A percentile compares a stretch with the other conserved stretches of the same genome.
These are phyloP conservation scores for Schoenoplectus triqueter DNA, from an alignment of 202 grass and related monocot species.

Conservation along the genomic window DNA sequence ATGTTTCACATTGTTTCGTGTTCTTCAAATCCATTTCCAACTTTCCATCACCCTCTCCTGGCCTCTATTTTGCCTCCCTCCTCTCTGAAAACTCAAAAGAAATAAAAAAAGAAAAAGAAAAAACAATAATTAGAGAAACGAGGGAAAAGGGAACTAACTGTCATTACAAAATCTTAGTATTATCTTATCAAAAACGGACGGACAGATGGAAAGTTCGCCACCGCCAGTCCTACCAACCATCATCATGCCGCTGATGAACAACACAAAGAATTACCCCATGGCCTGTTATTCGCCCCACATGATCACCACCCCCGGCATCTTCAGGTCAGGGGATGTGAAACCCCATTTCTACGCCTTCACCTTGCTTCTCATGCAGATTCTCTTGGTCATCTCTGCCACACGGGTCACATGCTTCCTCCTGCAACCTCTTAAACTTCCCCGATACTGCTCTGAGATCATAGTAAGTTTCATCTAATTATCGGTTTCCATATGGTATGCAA, in stretches of 20 bases:
- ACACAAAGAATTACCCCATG: conserved; percentile 17
- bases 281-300: conserved; percentile 57
- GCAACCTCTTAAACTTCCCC: conserved; percentile 52
- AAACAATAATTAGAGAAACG: conserved; percentile 12
- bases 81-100: background rate
- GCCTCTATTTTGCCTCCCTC: conserved; percentile 10
- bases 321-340: conserved; percentile 37
- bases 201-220: background rate
- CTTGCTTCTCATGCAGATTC: conserved; percentile 62
- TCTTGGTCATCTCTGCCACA: conserved; percentile 54
- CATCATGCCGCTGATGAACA: background rate
- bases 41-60: background rate
- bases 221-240: background rate
- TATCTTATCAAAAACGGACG: conserved; percentile 3
- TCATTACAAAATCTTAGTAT: background rate
- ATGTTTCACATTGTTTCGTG: background rate
- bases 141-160: background rate
- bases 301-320: conserved; percentile 55
- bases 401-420: conserved; percentile 50
- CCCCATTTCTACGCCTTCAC: conserved; percentile 57
- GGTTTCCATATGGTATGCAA: conserved; percentile 2
- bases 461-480: conserved; percentile 35
- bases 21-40: conserved; percentile 3
- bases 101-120: background rate
- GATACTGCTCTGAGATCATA: conserved; percentile 68